Evolutionary conservation across 768 basidiomycete species (phyloP).

Genomic region (Rubroboletus pulcherrimus): DNA sequence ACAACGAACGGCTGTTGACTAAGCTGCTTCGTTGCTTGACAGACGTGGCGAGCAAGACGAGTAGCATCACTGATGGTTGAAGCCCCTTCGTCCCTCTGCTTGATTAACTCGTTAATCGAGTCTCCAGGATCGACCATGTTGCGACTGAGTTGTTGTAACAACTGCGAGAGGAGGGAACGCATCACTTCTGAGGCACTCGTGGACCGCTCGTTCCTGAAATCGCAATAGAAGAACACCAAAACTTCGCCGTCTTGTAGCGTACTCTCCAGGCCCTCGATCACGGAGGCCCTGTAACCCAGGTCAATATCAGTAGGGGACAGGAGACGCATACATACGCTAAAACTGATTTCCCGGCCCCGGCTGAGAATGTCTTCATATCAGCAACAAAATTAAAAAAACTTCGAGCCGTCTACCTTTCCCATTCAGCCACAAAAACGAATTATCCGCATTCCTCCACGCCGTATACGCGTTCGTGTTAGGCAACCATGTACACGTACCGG

Average conservation of each 20-base stretch:
- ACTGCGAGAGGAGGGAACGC: conserved; percentile 14
- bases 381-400: background rate
- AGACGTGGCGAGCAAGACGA: background rate
- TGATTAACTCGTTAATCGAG: background rate
- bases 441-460: background rate
- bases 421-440: conserved; percentile 5
- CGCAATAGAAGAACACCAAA: conserved; percentile 19
- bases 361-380: background rate
- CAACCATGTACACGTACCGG: conserved; percentile 8
- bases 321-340: background rate
- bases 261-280: conserved; percentile 2
- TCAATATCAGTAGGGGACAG: background rate
- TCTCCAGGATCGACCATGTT: background rate
- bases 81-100: background rate
- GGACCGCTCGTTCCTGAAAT: conserved; percentile 12
- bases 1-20: conserved; percentile 2
- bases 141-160: background rate
- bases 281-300: background rate
- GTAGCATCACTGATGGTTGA: background rate
- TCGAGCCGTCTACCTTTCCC: background rate
- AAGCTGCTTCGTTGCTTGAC: background rate
- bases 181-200: conserved; percentile 10
- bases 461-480: background rate
- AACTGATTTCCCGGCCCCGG: conserved; percentile 8
- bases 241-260: background rate